These are phyloP conservation scores for Metarhizium album DNA, from an alignment of 2,329 filamentous ascomycete species.

Conservation along the genomic window DNA sequence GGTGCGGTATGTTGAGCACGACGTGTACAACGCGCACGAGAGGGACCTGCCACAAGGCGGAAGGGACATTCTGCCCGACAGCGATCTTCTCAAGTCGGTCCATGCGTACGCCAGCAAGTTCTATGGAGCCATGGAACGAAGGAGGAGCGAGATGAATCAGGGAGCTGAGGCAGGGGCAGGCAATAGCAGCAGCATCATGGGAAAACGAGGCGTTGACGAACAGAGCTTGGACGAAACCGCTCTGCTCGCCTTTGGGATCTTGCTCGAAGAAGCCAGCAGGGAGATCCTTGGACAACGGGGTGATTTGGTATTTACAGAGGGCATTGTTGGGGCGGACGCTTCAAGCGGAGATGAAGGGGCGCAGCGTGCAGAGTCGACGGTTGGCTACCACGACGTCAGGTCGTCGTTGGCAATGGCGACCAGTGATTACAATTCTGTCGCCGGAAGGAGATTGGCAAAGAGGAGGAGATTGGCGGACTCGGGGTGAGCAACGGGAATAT, in stretches of 20 bases:
- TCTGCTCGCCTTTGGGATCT: conserved; percentile 61
- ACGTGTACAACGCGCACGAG: conserved; percentile 59
- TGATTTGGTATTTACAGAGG: conserved; percentile 62
- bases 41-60: conserved; percentile 37
- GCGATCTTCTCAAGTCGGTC: conserved; percentile 57
- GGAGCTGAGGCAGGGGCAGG: neutral
- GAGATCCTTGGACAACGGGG: conserved; percentile 53
- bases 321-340: conserved; percentile 9
- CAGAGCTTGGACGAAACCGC: conserved; percentile 69
- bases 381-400: conserved; percentile 15
- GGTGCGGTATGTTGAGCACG: conserved; percentile 56
- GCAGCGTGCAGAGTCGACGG: conserved; percentile 7
- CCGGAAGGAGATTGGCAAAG: conserved; percentile 14
- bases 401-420: conserved; percentile 9
- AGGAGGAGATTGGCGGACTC: conserved; percentile 16
- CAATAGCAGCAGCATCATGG: conserved; percentile 7
- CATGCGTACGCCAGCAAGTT: conserved; percentile 59
- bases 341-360: conserved; percentile 9
- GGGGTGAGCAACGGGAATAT: neutral
- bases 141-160: neutral
- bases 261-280: conserved; percentile 59
- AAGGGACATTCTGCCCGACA: conserved; percentile 47
- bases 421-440: conserved; percentile 7
- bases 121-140: conserved; percentile 37
- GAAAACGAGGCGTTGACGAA: conserved; percentile 31